Evolutionary conservation across 164 flowering plant species (phyloP).

Genomic region (Nelumbo lutea): DNA sequence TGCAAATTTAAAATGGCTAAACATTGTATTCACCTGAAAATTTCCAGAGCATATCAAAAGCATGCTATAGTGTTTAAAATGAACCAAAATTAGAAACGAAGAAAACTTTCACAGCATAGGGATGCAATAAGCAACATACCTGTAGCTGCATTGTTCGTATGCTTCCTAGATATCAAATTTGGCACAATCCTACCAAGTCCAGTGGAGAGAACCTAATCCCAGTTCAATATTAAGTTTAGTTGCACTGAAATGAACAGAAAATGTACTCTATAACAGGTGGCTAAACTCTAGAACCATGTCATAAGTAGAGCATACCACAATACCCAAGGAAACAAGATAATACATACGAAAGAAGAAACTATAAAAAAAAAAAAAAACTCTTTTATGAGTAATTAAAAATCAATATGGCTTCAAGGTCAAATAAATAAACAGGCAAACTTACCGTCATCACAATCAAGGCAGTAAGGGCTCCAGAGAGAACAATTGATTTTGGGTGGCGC

Average conservation of each 20-base stretch:
- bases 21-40: too few relatives aligned
- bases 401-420: not conserved
- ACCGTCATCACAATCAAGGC: conserved; percentile 98
- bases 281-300: not conserved
- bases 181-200: conserved; percentile 99
- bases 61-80: too few relatives aligned
- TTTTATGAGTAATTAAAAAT: not conserved
- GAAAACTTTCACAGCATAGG: not conserved
- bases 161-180: conserved; percentile 96
- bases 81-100: not conserved
- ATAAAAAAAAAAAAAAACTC: not conserved
- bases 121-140: conserved; percentile 31
- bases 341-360: not conserved
- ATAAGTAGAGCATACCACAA: not conserved
- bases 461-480: conserved; percentile 88
- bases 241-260: not conserved
- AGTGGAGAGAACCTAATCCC: conserved; percentile 83
- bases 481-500: conserved; percentile 99
- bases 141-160: conserved; percentile 97
- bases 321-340: not conserved
- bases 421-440: conserved; percentile 23
- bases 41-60: too few relatives aligned
- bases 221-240: conserved; percentile 12
- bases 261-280: not conserved
- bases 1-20: too few relatives aligned